These are phyloP conservation scores for Xylariaceae sp. DNA, from an alignment of 2,329 filamentous ascomycete species.

Conservation along the genomic window DNA sequence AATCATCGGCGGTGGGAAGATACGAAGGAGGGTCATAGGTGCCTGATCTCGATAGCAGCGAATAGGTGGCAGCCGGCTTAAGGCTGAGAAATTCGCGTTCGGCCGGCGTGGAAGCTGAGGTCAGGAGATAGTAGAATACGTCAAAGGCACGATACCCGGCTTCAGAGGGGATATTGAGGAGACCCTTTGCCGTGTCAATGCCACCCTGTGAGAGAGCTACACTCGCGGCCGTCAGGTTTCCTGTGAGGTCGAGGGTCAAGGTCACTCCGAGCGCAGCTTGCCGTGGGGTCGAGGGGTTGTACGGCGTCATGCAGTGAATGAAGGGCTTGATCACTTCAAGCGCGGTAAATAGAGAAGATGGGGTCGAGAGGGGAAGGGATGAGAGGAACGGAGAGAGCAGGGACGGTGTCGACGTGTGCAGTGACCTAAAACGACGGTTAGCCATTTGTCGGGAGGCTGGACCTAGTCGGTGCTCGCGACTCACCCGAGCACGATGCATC, in stretches of 20 bases:
- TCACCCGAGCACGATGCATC: slow-evolving; percentile 83
- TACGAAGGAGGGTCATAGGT: slow-evolving; percentile 84
- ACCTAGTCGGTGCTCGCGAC: no score
- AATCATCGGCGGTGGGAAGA: slow-evolving; percentile 86
- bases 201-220: slow-evolving; percentile 79
- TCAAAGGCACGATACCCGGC: slow-evolving; percentile 87
- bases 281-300: slow-evolving; percentile 76
- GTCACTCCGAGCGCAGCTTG: slow-evolving; percentile 76
- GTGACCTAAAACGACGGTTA: slow-evolving; percentile 50
- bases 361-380: slow-evolving; percentile 72
- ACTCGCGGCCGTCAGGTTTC: slow-evolving; percentile 67
- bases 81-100: slow-evolving; percentile 85
- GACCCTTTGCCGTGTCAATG: slow-evolving; percentile 72
- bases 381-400: slow-evolving; percentile 73
- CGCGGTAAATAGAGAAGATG: slow-evolving; percentile 66
- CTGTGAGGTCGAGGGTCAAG: slow-evolving; percentile 72
- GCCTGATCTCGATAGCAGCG: slow-evolving; percentile 70
- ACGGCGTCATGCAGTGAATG: slow-evolving; percentile 76
- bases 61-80: slow-evolving; percentile 67
- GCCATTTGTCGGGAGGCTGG: no score
- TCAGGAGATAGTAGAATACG: slow-evolving; percentile 94
- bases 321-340: slow-evolving; percentile 81
- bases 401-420: slow-evolving; percentile 83
- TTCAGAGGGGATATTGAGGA: slow-evolving; percentile 73
- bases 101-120: slow-evolving; percentile 78